Evolutionary conservation across 2,329 filamentous ascomycete genomes (phyloP), one percentile per base, ranked within the genome.

Genomic region (Thelonectria blattea): DNA sequence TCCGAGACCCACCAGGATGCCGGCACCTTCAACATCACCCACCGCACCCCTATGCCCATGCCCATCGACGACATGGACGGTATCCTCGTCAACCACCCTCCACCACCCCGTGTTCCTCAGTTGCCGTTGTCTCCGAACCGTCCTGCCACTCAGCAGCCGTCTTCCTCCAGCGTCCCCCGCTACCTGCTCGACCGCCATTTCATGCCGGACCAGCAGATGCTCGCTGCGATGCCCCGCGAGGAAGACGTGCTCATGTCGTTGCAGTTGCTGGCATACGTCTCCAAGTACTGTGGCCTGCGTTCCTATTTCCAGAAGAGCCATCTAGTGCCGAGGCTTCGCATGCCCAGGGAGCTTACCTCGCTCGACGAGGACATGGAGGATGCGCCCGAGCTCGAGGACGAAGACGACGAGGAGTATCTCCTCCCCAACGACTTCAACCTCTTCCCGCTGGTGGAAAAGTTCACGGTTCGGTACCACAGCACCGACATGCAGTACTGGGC

Each of bases 401-500:
- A 85, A 55, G 85, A 87, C 48, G 87, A 92, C 58, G 91, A 94
- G 71, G 94, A 99, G 75, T 98, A 97, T 73, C 80, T 96, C 24
- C 84, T 96, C 8, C 91, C 93, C 14, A 94, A 98, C 72, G 92
- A 98, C 75, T 94, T 96, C 79, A 99, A 99, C 78, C 96, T 99
- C 67, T 99, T 99, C 78, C 95, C 95, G 2, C 82, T 99, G 37
- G 95, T 99, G 49, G 95, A 99, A 78, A 98, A 97, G 76, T 99
- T 98, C 75, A 99, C 95, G 5, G 92, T 97, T 30, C 88, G 95
- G 65, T 93, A 97, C 73, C 92, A 97, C 78, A 93, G 91, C 65
- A 91, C 92, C 61, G 93, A 97, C 74, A 99, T 99, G 95, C 94
- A 97, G 76, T 99, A 99, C 80, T 99, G 95, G 95, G 95, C 95